Base-by-base conservation (phyloP, 2,329 filamentous ascomycete genomes). In the Fusarium dlaminii region DNA sequence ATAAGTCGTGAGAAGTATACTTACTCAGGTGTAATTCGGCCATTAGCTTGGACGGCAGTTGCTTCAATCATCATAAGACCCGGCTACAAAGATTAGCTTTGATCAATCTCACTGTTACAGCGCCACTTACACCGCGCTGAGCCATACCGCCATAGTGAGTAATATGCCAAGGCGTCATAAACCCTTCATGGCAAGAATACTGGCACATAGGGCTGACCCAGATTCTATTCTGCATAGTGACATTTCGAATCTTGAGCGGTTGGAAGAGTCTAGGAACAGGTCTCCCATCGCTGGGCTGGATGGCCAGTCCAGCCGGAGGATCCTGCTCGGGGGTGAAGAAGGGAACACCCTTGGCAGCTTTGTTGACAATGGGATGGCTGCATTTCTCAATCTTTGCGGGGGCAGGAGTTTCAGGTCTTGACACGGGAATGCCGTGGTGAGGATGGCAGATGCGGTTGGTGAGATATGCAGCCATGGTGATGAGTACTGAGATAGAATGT, bases 101-200 rank as follows among this genome's bases (percentile, higher is more conserved):
- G 49, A 7, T 34, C 27, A 20, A 18, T 88, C 20, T 22, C n/a
- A 22, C 12, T 15, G 22, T 0, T 24, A 14, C 3, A 49, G 20
- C n/a, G 70, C 75, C 45, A 80, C 79, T 75, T 75, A 81, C 90
- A 1, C 93, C 93, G 6, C 92, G 90, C 75, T 90, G 87, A 32
- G 91, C 85, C 73, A 95, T 94, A 27, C 92, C 91, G 24, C 93
- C 93, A 36, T 94, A 85, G 75, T 95, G 93, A 5, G 92, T 89
- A 40, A 92, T 81, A 79, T 95, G 93, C 92, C 92, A 95, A 68
- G 88, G 83, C 0, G 90, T 93, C 72, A 89, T 87, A 79, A 93
- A 91, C 15, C 93, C 84, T 43, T 86, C 81, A 34, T 82, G 75
- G 5, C 84, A 81, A 10, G 81, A 84, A 72, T 86, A 86, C 73